These are phyloP conservation scores for Heritiera littoralis DNA, from an alignment of 345 rosid species.

Conservation along the genomic window DNA sequence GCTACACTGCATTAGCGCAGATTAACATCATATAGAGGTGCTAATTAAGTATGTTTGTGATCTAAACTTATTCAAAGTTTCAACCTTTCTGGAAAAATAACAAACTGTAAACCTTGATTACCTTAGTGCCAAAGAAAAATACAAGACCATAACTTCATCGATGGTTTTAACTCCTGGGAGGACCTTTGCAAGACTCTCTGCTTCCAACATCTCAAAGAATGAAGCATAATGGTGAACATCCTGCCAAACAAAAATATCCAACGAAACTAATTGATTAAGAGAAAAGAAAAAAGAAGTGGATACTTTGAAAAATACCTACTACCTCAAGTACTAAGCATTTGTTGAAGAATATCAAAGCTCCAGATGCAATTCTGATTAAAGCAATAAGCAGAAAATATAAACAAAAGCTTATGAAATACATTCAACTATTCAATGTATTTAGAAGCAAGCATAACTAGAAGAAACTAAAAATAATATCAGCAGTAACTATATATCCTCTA, in stretches of 20 bases:
- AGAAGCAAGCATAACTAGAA: neutral
- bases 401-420: neutral
- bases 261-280: neutral
- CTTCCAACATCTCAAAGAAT: slow-evolving; percentile 64
- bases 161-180: slow-evolving; percentile 66
- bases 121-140: neutral
- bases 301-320: too few species aligned
- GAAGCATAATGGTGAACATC: slow-evolving; percentile 54
- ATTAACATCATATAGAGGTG: neutral
- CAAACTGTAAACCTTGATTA: neutral
- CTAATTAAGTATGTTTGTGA: neutral
- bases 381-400: slow-evolving; percentile 4
- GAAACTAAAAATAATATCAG: neutral
- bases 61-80: neutral
- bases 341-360: slow-evolving; percentile 60
- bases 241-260: slow-evolving; percentile 36
- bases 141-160: slow-evolving; percentile 54
- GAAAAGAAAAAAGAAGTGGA: neutral
- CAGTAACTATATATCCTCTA: neutral
- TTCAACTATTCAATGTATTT: neutral
- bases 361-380: slow-evolving; percentile 53
- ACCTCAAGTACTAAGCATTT: slow-evolving; percentile 57
- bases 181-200: slow-evolving; percentile 55
- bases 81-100: neutral
- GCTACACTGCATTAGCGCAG: neutral